Evolutionary conservation across 2,329 filamentous ascomycete species (phyloP), one percentile per base, ranked within the genome.

Genomic region (Arthrobotrys pseudoclavata): DNA sequence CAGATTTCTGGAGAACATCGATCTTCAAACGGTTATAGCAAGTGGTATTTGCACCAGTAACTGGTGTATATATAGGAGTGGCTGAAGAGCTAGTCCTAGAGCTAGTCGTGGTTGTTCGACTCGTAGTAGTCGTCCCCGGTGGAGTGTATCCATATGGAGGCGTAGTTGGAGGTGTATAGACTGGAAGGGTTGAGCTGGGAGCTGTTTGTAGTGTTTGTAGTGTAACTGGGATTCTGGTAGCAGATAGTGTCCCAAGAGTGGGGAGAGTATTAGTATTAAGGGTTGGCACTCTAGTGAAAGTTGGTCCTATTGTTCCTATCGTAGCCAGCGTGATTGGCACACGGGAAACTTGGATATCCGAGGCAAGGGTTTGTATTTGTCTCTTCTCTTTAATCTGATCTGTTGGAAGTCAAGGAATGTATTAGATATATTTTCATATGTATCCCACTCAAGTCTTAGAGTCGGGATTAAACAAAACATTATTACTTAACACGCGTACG

Each of bases 21-120:
- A 79, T 79, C 75, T 79, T 74, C 22, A 79, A 57, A n/a, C 75
- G 75, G 26, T 77, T 71, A 34, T 70, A 70, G 26, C 74, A 77
- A 6, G 74, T 77, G 29, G 42, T 77, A 40, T 77, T 77, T 20
- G 74, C 74, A 40, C 74, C 74, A 22, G 66, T 48, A 22, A 77
- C 18, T 45, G 74, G 74, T 20, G 74, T 77, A 57, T 77, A 77
- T 22, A 22, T 62, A 37, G 74, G 67, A 20, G 74, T 71, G 4
- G 67, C 34, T 13, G 74, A 70, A 20, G 40, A 18, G n/a, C 64
- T 75, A 15, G 70, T 76, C 3, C 50, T 61, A 10, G 48, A 62
- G 3, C 37, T 70, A 9, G 24, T 45, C 1, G 67, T 67, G 6
- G 31, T 67, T 2, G 22, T 63, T 57, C 52, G 52, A 60, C 55